A percentile compares a stretch with the other conserved stretches of the same genome.
Evolutionary conservation across 1,139 yeast genomes (phyloP).

Genomic region (Taiozyma onychis): DNA sequence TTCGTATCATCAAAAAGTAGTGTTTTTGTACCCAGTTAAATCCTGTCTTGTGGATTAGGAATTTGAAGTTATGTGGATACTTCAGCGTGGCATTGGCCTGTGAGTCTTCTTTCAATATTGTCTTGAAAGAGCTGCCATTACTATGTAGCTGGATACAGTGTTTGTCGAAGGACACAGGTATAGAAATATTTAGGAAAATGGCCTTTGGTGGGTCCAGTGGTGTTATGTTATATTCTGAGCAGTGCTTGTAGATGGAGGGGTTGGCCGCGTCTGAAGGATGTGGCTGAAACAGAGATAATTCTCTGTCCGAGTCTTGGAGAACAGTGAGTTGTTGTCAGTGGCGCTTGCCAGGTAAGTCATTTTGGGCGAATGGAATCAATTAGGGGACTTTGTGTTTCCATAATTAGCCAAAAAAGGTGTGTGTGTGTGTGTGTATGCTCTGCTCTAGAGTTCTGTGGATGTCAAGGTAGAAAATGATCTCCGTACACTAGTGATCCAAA

Average conservation of each 20-base stretch:
- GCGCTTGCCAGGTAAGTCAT: background rate
- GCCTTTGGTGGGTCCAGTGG: slow-evolving; percentile 9
- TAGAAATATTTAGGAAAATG: slow-evolving; percentile 13
- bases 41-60: slow-evolving; percentile 3
- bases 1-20: background rate
- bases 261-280: background rate
- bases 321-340: background rate
- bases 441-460: too few species aligned
- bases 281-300: background rate
- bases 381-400: too few species aligned
- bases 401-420: too few species aligned
- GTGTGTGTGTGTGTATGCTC: too few species aligned
- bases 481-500: background rate
- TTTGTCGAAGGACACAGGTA: slow-evolving; percentile 8
- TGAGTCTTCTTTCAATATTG: slow-evolving; percentile 14
- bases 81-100: slow-evolving; percentile 10
- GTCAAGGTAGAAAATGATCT: too few species aligned
- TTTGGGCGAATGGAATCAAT: too few species aligned
- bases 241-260: background rate
- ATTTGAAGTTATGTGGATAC: slow-evolving; percentile 9
- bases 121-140: slow-evolving; percentile 10
- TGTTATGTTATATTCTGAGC: background rate
- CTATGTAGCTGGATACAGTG: slow-evolving; percentile 10
- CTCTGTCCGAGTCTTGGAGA: background rate
- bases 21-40: background rate